These are phyloP conservation scores for Syzygium malaccense DNA, from an alignment of 441 rosid species.

Conservation along the genomic window DNA sequence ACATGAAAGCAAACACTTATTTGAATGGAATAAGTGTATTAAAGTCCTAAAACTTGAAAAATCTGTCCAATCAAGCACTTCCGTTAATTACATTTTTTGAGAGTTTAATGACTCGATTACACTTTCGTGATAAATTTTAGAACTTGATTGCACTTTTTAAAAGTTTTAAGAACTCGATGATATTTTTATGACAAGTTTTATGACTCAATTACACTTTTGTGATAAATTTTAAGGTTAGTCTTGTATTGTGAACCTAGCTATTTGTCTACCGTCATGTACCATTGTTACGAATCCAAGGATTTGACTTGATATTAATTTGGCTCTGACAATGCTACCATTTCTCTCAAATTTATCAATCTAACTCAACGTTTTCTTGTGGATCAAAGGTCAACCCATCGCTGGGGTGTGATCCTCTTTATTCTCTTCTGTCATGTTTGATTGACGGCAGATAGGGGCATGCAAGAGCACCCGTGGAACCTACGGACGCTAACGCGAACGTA, in stretches of 20 bases:
- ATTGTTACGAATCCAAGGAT: neutral
- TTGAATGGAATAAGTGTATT: no score
- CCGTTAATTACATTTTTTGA: no score
- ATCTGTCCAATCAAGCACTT: no score
- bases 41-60: no score
- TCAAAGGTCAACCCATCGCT: neutral
- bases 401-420: neutral
- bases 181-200: no score
- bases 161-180: no score
- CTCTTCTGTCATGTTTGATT: neutral
- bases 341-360: neutral
- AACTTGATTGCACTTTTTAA: no score
- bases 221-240: neutral
- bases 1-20: neutral
- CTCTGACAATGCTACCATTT: neutral
- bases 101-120: no score
- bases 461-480: neutral
- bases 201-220: no score
- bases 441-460: neutral
- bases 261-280: neutral
- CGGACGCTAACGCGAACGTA: neutral
- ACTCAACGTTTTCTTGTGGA: neutral
- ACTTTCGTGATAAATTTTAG: no score
- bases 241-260: neutral
- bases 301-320: neutral